Conservation (phyloP, 768 basidiomycete species). For the Pseudohyphozyma bogoriensis region DNA sequence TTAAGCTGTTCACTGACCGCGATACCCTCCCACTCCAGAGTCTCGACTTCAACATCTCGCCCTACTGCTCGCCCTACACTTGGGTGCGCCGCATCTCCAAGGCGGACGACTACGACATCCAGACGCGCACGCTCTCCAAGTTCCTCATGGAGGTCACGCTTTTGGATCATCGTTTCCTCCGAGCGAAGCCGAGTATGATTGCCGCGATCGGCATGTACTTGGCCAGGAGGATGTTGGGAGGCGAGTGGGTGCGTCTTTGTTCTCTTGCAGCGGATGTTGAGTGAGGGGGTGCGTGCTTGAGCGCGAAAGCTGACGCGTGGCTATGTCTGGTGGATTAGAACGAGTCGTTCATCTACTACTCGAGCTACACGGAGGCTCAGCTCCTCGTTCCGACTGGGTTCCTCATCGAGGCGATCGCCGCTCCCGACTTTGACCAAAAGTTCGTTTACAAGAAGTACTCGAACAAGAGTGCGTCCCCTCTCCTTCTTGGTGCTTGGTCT, state of each 20-base stretch:
- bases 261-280: slow-evolving; percentile 13
- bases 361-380: slow-evolving; percentile 80
- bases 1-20: not conserved
- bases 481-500: too few relatives aligned
- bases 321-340: slow-evolving; percentile 47
- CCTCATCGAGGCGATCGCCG: slow-evolving; percentile 71
- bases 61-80: slow-evolving; percentile 97
- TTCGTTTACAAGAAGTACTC: slow-evolving; percentile 95
- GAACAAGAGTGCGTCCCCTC: slow-evolving; percentile 52
- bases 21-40: slow-evolving; percentile 42
- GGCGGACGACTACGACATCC: slow-evolving; percentile 96
- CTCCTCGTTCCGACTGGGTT: slow-evolving; percentile 67
- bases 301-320: slow-evolving; percentile 11
- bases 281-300: not conserved
- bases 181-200: slow-evolving; percentile 83
- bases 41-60: slow-evolving; percentile 86
- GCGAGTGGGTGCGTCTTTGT: slow-evolving; percentile 74
- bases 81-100: slow-evolving; percentile 99
- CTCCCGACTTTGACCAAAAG: slow-evolving; percentile 65
- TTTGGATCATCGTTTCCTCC: slow-evolving; percentile 81
- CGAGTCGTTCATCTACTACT: slow-evolving; percentile 83
- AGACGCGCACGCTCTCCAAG: slow-evolving; percentile 92
- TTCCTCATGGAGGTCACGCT: slow-evolving; percentile 94
- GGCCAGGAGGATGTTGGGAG: slow-evolving; percentile 83
- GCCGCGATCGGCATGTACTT: slow-evolving; percentile 98